phyloP scores from a whole-genome alignment of 176 grass and related monocot genomes.

The Melocanna baccifera region DNA sequence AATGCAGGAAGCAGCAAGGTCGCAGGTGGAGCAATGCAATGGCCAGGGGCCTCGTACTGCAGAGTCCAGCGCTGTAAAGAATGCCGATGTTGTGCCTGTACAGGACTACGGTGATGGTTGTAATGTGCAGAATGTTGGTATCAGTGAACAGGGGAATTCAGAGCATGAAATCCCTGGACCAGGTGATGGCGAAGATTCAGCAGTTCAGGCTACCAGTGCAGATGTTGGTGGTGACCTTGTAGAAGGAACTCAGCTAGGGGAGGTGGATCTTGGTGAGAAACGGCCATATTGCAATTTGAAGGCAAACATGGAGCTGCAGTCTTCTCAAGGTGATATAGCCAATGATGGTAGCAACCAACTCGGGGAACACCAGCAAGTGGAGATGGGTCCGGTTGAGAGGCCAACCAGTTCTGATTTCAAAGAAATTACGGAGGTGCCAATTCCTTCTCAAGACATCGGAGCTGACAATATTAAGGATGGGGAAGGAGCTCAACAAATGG shows the following conservation, averaged over 20 bases:
- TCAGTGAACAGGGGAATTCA: conserved; percentile 15
- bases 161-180: not conserved
- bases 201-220: not conserved
- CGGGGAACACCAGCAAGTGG: conserved; percentile 16
- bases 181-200: not conserved
- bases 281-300: not conserved
- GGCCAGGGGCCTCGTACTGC: conserved; percentile 18
- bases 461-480: conserved; percentile 4
- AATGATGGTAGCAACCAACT: not conserved
- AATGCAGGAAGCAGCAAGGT: conserved; percentile 66
- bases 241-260: conserved; percentile 9
- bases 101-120: not conserved
- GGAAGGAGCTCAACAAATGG: conserved; percentile 13
- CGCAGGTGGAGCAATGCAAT: conserved; percentile 52
- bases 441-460: conserved; percentile 16
- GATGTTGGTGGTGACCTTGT: not conserved
- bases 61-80: conserved; percentile 5
- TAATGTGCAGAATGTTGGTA: not conserved
- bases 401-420: not conserved
- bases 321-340: conserved; percentile 10
- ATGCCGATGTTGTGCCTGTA: not conserved
- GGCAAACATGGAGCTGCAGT: conserved; percentile 15
- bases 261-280: conserved; percentile 4
- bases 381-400: conserved; percentile 31
- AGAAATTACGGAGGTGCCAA: conserved; percentile 17